phyloP scores from a whole-genome alignment of 192 early-diverging fungal genomes.

The Entomortierella lignicola region DNA sequence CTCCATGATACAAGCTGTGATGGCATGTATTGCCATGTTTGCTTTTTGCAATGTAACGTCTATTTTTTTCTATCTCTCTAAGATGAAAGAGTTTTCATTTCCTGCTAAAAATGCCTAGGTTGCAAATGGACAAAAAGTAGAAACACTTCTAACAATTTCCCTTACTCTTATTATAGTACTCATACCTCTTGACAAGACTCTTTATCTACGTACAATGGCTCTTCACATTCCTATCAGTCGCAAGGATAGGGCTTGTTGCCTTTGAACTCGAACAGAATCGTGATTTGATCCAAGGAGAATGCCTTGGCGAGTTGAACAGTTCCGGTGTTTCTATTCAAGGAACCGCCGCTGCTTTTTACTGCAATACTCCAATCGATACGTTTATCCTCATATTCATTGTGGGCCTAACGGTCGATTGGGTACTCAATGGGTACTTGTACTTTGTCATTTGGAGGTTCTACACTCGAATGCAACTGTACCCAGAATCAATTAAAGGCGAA shows the following conservation, averaged over 20 bases:
- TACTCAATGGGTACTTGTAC: constrained; percentile 31
- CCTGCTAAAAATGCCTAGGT: no score
- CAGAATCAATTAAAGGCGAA: constrained; percentile 5
- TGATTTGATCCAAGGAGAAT: constrained; percentile 8
- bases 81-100: no score
- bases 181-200: constrained; percentile 31
- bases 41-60: constrained; percentile 18
- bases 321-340: neutral
- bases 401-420: constrained; percentile 14
- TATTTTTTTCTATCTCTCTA: neutral
- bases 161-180: constrained; percentile 5
- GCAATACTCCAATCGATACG: constrained; percentile 9
- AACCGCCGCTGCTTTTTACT: neutral
- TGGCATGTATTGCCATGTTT: constrained; percentile 7
- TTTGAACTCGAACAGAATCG: constrained; percentile 15
- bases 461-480: constrained; percentile 17
- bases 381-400: constrained; percentile 16
- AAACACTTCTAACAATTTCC: neutral
- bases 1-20: constrained; percentile 8
- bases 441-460: constrained; percentile 34
- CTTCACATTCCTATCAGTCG: constrained; percentile 10
- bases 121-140: neutral
- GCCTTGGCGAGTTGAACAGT: neutral
- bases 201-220: constrained; percentile 37
- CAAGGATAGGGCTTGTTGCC: constrained; percentile 27